A percentile compares a stretch with the other conserved stretches of the same genome.
phyloP scores from a whole-genome alignment of 2,329 filamentous ascomycete genomes.

The Monosporascus sp. region DNA sequence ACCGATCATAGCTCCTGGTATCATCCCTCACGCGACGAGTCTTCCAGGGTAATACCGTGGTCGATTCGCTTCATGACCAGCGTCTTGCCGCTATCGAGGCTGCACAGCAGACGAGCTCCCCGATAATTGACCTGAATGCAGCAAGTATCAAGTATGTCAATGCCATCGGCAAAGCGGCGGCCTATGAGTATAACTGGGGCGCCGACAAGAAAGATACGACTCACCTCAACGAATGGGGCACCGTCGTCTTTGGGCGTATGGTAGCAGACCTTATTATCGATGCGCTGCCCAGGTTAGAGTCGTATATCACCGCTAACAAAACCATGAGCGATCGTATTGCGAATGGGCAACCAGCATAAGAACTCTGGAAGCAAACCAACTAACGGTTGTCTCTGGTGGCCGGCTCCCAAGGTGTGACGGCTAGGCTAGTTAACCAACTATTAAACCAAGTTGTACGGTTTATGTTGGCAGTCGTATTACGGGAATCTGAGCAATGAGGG shows the following conservation, averaged over 20 bases:
- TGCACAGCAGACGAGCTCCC: slow-evolving; percentile 32
- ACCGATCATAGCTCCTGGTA: slow-evolving; percentile 36
- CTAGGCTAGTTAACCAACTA: too few relatives aligned
- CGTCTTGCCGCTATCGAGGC: slow-evolving; percentile 41
- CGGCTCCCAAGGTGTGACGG: too few relatives aligned
- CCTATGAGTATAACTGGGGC: slow-evolving; percentile 41
- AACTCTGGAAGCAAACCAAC: slow-evolving; percentile 8
- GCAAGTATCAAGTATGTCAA: slow-evolving; percentile 48
- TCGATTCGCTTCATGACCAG: slow-evolving; percentile 43
- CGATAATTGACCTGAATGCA: slow-evolving; percentile 45
- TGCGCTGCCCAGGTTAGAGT: slow-evolving; percentile 15
- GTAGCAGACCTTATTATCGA: slow-evolving; percentile 46
- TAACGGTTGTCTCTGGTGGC: too few relatives aligned
- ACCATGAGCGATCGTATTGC: slow-evolving; percentile 29
- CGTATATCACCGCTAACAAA: slow-evolving; percentile 24
- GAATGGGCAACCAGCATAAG: slow-evolving; percentile 31
- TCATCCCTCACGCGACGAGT: slow-evolving; percentile 50
- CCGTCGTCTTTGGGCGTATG: slow-evolving; percentile 52
- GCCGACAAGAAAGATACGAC: slow-evolving; percentile 42
- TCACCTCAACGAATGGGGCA: slow-evolving; percentile 51
- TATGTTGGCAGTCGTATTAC: too few relatives aligned
- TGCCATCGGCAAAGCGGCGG: slow-evolving; percentile 42
- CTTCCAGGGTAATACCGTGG: slow-evolving; percentile 33
- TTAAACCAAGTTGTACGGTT: too few relatives aligned
- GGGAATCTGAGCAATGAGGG: too few relatives aligned